Base-by-base conservation (phyloP, 2,329 filamentous ascomycete genomes). In the Dryadomyces sulphureus region DNA sequence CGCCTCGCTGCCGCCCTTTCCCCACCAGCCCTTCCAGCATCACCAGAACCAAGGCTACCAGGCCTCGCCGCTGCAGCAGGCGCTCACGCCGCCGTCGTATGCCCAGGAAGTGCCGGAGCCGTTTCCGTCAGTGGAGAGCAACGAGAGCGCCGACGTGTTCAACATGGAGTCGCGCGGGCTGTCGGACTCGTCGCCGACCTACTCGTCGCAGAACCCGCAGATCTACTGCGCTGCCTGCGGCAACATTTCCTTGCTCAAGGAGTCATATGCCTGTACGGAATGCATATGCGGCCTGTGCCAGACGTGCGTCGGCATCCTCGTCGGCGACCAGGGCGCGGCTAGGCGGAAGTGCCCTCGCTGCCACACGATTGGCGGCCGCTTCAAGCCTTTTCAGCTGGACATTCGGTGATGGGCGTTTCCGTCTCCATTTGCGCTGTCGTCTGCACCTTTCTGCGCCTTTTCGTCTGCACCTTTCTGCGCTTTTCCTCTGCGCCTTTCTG, bases 211-310 rank as follows among this genome's bases (percentile, higher is more conserved):
- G 45, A 73, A 73, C 51, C 82, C 90, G 3, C 85, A 94, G 59
- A 94, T 96, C 38, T 94, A 94, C 60, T 96, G 90, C 60, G 85
- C 89, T 19, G 84, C 83, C 41, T 96, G 90, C 59, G 79, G 85
- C 52, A 77, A 81, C 34, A 70, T 88, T 17, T 89, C 82, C 44
- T 67, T 81, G 11, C 67, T 96, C 22, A 81, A 79, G 56, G 84
- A 90, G 56, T 92, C 86, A 30, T 95, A 88, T 58, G 90, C 90
- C 20, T 96, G 90, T 61, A 94, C 89, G 1, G 89, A 95, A 62
- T 96, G 92, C 61, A 94, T 96, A 52, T 94, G 87, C 60, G 90
- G 89, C 16, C 74, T 96, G 43, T 96, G 92, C 62, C 78, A 81
- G 52, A 79, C 87, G 49, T 96, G 90, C 57, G 87, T 95, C 48